Evolutionary conservation across 169 alveolate genomes (phyloP), one percentile per base, ranked within the genome.

Genomic region (Eimeria falciformis): DNA sequence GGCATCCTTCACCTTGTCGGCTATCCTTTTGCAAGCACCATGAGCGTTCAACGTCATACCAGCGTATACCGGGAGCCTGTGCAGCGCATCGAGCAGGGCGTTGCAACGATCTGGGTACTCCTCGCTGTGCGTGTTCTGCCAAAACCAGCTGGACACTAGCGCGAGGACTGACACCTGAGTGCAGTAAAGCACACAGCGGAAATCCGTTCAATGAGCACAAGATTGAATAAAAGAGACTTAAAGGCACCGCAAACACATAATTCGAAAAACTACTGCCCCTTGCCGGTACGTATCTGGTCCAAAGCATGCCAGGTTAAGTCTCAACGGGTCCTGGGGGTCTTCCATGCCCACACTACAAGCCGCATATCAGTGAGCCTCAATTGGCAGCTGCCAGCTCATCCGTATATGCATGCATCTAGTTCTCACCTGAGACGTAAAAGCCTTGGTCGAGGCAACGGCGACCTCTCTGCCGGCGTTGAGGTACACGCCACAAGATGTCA

Each of bases 401-500:
- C n/a, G n/a, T n/a, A n/a, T 50, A 50, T 5, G 27, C 27, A 62
- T 62, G 27, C 21, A n/a, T 62, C 1, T 46, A 3, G 29, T 97
- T 14, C 96, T 94, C 5, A 96, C 98, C 93, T 98, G 98, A 11
- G 99, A 97, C 9, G 99, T 97, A 93, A 98, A 98, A 46, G 99
- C 98, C 94, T 99, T 99, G 18, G 99, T 98, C 7, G 99, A 97
- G 33, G 99, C 99, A 45, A 98, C 99, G 7, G 99, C 99, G 17
- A 98, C 97, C 93, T 99, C 99, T 84, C 99, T 94, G 29, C 83
- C 97, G 17, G 99, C 98, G 95, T 98, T 98, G 71, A 98, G 93
- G 93, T 98, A 97, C 45, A 98, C 99, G 2, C 99, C 99, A 56
- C 98, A 95, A 65, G 95, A 96, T 21, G 98, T 96, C 93, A 95